These are phyloP conservation scores for Neurospora tetraspora DNA, from an alignment of 495 filamentous ascomycete species.

Conservation along the genomic window DNA sequence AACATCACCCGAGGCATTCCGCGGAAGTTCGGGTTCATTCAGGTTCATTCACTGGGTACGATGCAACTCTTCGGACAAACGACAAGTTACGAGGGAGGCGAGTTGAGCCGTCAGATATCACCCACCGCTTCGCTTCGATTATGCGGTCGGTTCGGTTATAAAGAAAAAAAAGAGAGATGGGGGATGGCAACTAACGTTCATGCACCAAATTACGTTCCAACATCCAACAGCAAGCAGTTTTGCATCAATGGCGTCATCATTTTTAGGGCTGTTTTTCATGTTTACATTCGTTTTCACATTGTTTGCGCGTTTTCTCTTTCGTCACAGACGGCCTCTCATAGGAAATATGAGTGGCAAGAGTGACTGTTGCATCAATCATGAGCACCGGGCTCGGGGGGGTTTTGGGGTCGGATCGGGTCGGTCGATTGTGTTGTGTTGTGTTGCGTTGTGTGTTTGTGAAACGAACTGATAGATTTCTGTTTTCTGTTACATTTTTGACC, in stretches of 20 bases:
- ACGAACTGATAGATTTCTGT: constrained; percentile 1
- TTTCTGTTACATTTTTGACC: constrained; percentile 1
- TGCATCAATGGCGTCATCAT: constrained; percentile 21
- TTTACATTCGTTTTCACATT: constrained; percentile 1
- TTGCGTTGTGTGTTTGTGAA: constrained; percentile 4
- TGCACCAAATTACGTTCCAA: constrained; percentile 8
- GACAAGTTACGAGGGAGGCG: not conserved
- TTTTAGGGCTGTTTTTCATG: constrained; percentile 13
- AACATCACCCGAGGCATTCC: not conserved
- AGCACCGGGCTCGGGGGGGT: not conserved
- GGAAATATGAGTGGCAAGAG: not conserved
- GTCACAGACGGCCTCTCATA: not conserved
- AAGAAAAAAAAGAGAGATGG: constrained; percentile 8
- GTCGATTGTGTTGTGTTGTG: constrained; percentile 7
- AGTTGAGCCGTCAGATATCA: constrained; percentile 53
- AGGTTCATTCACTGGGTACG: not conserved
- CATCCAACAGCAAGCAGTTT: constrained; percentile 5
- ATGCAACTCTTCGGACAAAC: not conserved
- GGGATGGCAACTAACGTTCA: constrained; percentile 1
- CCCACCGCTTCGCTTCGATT: constrained; percentile 47
- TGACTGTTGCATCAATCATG: not conserved
- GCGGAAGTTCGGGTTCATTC: not conserved
- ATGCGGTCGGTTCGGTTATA: constrained; percentile 21
- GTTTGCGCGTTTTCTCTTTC: not conserved
- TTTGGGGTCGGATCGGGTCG: not conserved